Evolutionary conservation across 495 filamentous ascomycete genomes (phyloP), one percentile per base, ranked within the genome.

Genomic region (Sporormia fimetaria): DNA sequence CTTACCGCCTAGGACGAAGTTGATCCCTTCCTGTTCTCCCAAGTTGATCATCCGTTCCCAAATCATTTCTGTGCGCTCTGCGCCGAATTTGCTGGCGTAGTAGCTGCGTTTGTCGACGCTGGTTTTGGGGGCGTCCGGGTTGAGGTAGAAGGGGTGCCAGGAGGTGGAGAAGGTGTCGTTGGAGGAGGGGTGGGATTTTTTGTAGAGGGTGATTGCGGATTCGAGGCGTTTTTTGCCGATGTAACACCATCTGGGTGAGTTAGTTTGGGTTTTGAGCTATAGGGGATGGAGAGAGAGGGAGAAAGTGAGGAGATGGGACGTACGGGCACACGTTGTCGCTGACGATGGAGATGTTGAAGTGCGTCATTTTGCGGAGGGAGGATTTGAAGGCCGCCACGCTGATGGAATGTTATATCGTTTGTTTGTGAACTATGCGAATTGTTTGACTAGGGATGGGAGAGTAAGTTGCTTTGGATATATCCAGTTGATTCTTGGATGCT

Each of bases 111-210:
- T 85, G 57, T 76, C 67, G 36, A 74, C 44, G 30, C 67, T n/a
- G 25, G 65, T 60, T 39, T 64, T 65, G 2, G 81, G 70, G 0
- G 74, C 64, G 26, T 68, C 59, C 0, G 82, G 80, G 56, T 85
- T 79, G 16, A 94, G 73, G 54, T 88, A 86, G 68, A 77, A 94
- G 0, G 86, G 78, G 35, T 70, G 67, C 81, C 81, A 93, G 39
- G 65, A 70, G 0, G 80, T 69, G 12, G 61, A 67, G 65, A 90
- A 88, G 32, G 68, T 81, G 60, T 88, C 81, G 23, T 60, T 52
- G 3, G 62, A 60, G 4, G 68, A 68, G n/a, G 80, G 73, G 35
- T 80, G 58, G 17, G 57, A 56, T 34, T 63, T 55, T 47, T 75
- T 71, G 65, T 83, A 83, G n/a, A 65, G 52, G 2, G 58, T 46